Evolutionary conservation across 768 basidiomycete species (phyloP).

Genomic region (Podaxis carcinomalis): DNA sequence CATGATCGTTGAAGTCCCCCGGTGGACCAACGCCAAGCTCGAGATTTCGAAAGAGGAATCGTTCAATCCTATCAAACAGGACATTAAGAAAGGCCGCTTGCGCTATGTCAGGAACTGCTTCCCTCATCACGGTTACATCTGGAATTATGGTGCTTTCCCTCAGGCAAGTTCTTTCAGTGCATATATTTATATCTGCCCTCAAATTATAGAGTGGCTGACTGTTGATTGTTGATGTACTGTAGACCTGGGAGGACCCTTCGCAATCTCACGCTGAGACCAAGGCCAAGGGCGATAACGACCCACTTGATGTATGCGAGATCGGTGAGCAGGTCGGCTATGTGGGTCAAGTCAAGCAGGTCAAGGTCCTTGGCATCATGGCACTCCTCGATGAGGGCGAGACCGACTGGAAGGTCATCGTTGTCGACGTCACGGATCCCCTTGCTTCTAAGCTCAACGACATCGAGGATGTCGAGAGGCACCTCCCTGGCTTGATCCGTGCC

Average conservation of each 20-base stretch:
- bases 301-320: constrained; percentile 99
- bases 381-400: constrained; percentile 99
- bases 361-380: constrained; percentile 99
- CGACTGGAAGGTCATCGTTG: constrained; percentile 99
- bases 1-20: constrained; percentile 98
- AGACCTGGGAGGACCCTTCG: constrained; percentile 98
- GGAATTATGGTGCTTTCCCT: constrained; percentile 99
- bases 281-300: constrained; percentile 98
- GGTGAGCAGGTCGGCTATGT: constrained; percentile 97
- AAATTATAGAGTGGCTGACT: neutral
- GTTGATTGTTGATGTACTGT: constrained; percentile 1
- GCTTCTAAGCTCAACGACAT: constrained; percentile 97
- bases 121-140: constrained; percentile 99
- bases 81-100: constrained; percentile 93
- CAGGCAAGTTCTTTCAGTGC: constrained; percentile 53
- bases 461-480: constrained; percentile 97
- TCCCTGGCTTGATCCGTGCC: constrained; percentile 93
- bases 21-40: constrained; percentile 99
- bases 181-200: neutral
- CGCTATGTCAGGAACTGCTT: constrained; percentile 99
- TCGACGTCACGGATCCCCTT: constrained; percentile 93
- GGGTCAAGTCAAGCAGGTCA: constrained; percentile 99
- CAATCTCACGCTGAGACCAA: constrained; percentile 92
- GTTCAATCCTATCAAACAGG: constrained; percentile 99
- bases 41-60: constrained; percentile 97